Evolutionary conservation across 768 basidiomycete genomes (phyloP), one percentile per base, ranked within the genome.

Genomic region (Hygrophoropsis aurantiaca): DNA sequence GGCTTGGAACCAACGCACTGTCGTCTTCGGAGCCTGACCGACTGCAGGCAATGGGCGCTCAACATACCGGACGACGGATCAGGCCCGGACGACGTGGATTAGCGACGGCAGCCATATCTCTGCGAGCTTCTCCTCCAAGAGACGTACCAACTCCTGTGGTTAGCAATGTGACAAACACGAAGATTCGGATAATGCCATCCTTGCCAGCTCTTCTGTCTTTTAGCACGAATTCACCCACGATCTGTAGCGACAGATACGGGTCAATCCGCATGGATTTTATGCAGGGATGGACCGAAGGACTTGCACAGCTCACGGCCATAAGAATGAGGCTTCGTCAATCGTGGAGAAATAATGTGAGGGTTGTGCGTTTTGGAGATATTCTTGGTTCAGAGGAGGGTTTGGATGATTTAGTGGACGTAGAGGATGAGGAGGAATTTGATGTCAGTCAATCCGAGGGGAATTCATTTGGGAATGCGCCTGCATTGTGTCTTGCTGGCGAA

Each of bases 81-180:
- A 68, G 66, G 27, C 69, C 62, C 23, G 85, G 85, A 15, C 72
- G 86, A 30, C 74, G 72, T 35, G 85, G 85, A 8, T 50, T 89
- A n/a, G 81, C 85, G 3, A 78, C 77, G 1, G 77, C 87, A 5
- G 79, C 82, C 3, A 74, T 89, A 53, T 84, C 84, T 4, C 52
- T 89, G 40, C 71, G 77, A n/a, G 61, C 63, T 18, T 50, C 58
- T 5, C 58, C 55, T 26, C 51, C 57, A 5, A 60, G 41, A 40
- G 55, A 51, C 10, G 34, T 36, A 15, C 55, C 58, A 25, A 54
- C 42, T 11, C 50, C 47, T 19, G 34, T 49, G 23, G 52, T 35
- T 7, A 19, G 44, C 10, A 47, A 52, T 27, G 37, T 25, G 19
- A 43, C n/a, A 25, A 54, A 56, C 20, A 61, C 69, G 11, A 80